Conservation (phyloP, 2,329 filamentous ascomycete species). For the Xylaria sp. region DNA sequence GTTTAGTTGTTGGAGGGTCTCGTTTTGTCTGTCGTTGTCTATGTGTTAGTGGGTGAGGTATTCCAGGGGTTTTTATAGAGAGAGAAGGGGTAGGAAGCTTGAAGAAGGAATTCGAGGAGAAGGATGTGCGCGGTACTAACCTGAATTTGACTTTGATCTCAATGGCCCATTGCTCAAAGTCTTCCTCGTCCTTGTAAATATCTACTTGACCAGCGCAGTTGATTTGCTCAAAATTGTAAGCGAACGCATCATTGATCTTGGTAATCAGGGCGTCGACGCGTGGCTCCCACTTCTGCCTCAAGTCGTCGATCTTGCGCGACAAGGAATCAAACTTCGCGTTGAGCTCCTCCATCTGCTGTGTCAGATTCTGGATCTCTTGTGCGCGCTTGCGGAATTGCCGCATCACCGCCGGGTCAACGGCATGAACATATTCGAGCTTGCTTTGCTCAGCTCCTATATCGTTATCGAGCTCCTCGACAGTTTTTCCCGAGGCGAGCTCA, state of each 20-base stretch:
- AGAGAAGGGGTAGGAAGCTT: constrained; percentile 18
- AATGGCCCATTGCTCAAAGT: constrained; percentile 94
- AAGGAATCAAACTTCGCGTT: constrained; percentile 65
- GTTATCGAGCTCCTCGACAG: constrained; percentile 71
- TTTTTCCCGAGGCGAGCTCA: constrained; percentile 60
- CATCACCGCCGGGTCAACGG: constrained; percentile 78
- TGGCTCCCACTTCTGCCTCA: constrained; percentile 84
- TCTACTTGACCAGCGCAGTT: constrained; percentile 91
- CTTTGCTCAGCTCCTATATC: constrained; percentile 80
- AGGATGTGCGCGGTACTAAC: constrained; percentile 57
- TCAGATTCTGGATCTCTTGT: constrained; percentile 73
- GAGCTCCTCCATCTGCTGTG: constrained; percentile 64
- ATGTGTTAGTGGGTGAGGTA: constrained; percentile 6
- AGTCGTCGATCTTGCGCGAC: constrained; percentile 67
- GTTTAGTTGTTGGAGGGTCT: constrained; percentile 84
- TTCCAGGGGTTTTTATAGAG: not conserved
- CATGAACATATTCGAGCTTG: constrained; percentile 82
- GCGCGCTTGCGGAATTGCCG: constrained; percentile 80
- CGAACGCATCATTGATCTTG: constrained; percentile 89
- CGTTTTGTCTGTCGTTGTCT: constrained; percentile 71
- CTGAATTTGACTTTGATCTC: constrained; percentile 96
- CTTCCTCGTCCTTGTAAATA: constrained; percentile 86
- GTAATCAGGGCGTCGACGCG: constrained; percentile 78
- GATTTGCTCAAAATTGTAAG: constrained; percentile 93
- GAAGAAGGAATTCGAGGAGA: not conserved